A percentile compares a stretch with the other conserved stretches of the same genome.
Evolutionary conservation across 2,329 filamentous ascomycete species (phyloP).

Genomic region (Mollisia scopiformis): DNA sequence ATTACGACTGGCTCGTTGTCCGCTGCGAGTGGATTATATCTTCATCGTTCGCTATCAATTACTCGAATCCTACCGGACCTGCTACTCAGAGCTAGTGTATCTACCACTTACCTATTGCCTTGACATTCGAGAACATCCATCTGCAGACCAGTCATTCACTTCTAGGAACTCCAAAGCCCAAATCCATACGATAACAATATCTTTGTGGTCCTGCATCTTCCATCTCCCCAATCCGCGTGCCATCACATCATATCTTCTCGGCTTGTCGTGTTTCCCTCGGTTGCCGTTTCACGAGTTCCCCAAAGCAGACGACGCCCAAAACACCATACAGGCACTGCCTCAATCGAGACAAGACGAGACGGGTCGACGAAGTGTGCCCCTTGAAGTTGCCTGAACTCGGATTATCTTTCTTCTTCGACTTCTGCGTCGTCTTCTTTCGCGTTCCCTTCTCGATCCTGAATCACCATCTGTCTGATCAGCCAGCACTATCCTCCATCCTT

Average conservation of each 20-base stretch:
- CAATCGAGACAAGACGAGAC: too few species aligned
- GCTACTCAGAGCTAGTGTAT: too few species aligned
- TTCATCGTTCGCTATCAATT: neutral
- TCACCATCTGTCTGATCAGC: slow-evolving; percentile 16
- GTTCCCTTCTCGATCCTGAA: slow-evolving; percentile 6
- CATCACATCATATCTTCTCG: neutral
- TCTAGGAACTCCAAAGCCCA: neutral
- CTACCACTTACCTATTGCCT: too few species aligned
- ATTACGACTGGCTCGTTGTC: neutral
- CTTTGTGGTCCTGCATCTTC: neutral
- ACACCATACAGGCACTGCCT: neutral
- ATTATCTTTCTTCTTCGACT: too few species aligned
- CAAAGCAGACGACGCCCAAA: neutral
- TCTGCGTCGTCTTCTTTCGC: too few species aligned
- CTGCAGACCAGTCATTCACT: neutral
- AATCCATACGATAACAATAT: neutral
- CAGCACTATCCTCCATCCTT: neutral
- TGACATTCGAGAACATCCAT: too few species aligned
- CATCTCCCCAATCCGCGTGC: too few species aligned
- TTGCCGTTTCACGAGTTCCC: slow-evolving; percentile 1
- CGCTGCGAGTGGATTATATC: neutral
- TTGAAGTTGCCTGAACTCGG: too few species aligned
- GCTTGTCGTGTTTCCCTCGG: neutral
- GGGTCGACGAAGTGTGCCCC: too few species aligned
- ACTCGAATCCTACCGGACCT: neutral